Conservation (phyloP, 208 protist species). For the Crithidia bombi region DNA sequence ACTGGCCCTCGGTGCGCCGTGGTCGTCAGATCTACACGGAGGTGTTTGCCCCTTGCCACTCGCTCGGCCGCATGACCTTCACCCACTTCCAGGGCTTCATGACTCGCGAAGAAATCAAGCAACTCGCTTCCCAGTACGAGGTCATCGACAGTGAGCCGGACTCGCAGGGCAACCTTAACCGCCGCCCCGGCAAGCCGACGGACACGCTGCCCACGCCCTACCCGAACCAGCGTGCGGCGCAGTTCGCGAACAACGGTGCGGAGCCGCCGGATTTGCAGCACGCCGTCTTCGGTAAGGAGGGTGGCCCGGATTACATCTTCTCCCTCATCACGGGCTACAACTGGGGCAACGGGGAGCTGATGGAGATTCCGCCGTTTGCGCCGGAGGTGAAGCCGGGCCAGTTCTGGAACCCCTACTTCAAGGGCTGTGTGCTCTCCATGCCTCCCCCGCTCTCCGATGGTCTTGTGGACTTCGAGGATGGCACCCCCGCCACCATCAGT, state of each 20-base stretch:
- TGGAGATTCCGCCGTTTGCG: conserved; percentile 85
- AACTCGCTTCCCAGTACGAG: conserved; percentile 92
- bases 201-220: conserved; percentile 97
- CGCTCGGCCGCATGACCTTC: conserved; percentile 95
- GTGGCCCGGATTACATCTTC: conserved; percentile 98
- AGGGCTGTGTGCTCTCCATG: conserved; percentile 98
- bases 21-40: conserved; percentile 98
- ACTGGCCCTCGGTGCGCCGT: conserved; percentile 94
- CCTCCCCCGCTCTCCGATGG: conserved; percentile 95
- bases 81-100: conserved; percentile 97
- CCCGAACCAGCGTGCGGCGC: conserved; percentile 97
- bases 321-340: conserved; percentile 98
- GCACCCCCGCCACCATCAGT: conserved; percentile 95
- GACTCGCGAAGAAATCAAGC: conserved; percentile 97
- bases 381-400: conserved; percentile 88
- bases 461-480: conserved; percentile 98
- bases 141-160: conserved; percentile 96
- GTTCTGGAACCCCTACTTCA: conserved; percentile 99
- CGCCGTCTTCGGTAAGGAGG: conserved; percentile 95
- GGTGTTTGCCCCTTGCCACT: conserved; percentile 98
- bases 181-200: conserved; percentile 95
- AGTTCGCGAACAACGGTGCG: conserved; percentile 97
- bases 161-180: conserved; percentile 95
- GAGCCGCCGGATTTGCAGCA: conserved; percentile 98
- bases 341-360: conserved; percentile 93